Evolutionary conservation across 2,329 filamentous ascomycete genomes (phyloP).

Genomic region (Botryotinia narcissicola): DNA sequence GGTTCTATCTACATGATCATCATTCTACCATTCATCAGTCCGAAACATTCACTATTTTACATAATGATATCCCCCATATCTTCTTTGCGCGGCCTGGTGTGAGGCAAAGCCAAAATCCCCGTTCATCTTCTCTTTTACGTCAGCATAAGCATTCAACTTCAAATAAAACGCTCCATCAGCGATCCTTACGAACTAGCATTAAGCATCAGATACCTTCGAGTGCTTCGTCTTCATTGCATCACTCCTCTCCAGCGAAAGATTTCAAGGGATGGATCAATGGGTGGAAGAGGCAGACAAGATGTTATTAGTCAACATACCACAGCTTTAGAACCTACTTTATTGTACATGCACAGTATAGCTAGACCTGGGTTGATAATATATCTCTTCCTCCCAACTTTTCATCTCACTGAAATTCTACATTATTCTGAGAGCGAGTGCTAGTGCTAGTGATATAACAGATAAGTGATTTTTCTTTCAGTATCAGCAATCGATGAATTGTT

Average conservation of each 20-base stretch:
- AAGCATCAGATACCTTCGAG: conserved; percentile 16
- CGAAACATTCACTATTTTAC: conserved; percentile 1
- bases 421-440: not conserved
- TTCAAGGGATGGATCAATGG: conserved; percentile 1
- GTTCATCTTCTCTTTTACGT: not conserved
- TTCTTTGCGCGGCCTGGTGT: conserved; percentile 1
- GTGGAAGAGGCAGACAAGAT: conserved; percentile 9
- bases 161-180: conserved; percentile 7
- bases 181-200: conserved; percentile 9
- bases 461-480: not conserved
- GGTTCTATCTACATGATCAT: not conserved
- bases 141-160: conserved; percentile 16
- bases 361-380: conserved; percentile 17
- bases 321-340: conserved; percentile 1
- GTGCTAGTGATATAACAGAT: conserved; percentile 4
- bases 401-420: not conserved
- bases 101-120: not conserved
- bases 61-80: not conserved
- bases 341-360: conserved; percentile 16
- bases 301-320: conserved; percentile 10
- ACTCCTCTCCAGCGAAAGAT: conserved; percentile 17
- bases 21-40: no score
- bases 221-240: conserved; percentile 13
- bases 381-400: conserved; percentile 4
- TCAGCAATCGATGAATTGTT: not conserved